Base-by-base conservation (phyloP, 2,329 filamentous ascomycete species). In the Paecilomyces fulvus region DNA sequence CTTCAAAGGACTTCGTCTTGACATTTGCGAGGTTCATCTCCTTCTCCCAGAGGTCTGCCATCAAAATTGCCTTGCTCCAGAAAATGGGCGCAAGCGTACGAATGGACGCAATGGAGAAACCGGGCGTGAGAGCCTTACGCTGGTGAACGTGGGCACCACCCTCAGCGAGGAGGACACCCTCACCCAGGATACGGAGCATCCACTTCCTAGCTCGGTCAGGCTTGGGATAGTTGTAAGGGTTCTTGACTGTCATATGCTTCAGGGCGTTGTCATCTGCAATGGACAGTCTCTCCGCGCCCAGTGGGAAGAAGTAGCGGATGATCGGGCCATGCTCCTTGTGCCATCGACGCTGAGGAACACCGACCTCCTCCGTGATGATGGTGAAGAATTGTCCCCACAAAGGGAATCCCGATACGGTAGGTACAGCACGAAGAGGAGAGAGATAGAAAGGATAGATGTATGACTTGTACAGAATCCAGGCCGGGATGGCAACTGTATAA, bases 261-360 rank as follows among this genome's bases (percentile, higher is more conserved):
- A 78, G 69, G 14, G 72, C 72, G 52, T 74, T 72, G 55, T 78
- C 74, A 51, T 76, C 73, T 57, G 75, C 74, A 49, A 78, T 63
- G 3, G 75, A 73, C 8, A 78, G 67, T 43, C 75, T 69, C 62
- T 77, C 75, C 23, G 70, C 67, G 52, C 75, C 76, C 37, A 77
- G 73, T 23, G 75, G 76, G 56, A 77, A 77, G 67, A 75, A 77
- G 59, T 77, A 78, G 55, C 76, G 70, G 54, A 77, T 70, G 50
- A 77, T 75, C 30, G 71, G 68, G 14, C 75, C 75, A 51, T 75
- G 66, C 23, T 71, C 52, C 37, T 69, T 58, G 61, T 77, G 75
- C 75, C 76, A 78, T 57, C 65, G 57, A 49, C 75, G 70, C 56
- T 77, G 74, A 14, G 73, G 68, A 6, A 76, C 65, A 53, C 75